phyloP scores from a whole-genome alignment of 345 rosid species.

The Aurinia saxatilis region DNA sequence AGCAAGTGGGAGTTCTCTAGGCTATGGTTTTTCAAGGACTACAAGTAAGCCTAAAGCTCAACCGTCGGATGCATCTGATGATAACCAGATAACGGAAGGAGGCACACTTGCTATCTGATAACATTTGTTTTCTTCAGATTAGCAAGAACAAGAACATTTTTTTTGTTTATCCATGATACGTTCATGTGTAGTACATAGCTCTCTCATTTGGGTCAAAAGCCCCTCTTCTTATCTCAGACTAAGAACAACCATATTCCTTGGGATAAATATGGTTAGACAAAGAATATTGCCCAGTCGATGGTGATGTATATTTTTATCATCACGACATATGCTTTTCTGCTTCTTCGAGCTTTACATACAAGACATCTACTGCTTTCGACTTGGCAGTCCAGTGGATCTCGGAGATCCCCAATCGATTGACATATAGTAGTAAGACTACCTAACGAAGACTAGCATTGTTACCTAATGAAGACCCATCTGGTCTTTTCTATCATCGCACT shows the following conservation, averaged over 20 bases:
- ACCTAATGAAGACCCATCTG: constrained; percentile 38
- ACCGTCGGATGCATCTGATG: constrained; percentile 59
- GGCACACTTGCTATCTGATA: constrained; percentile 68
- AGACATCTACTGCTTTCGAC: too few species aligned
- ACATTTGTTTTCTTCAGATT: neutral
- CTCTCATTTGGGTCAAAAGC: neutral
- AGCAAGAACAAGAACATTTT: neutral
- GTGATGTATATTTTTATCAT: too few species aligned
- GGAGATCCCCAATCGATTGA: too few species aligned
- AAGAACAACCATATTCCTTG: neutral
- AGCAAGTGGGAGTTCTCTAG: constrained; percentile 88
- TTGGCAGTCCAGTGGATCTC: too few species aligned
- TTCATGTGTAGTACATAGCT: neutral
- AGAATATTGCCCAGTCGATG: too few species aligned
- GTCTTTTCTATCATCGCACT: constrained; percentile 32
- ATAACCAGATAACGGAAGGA: constrained; percentile 52
- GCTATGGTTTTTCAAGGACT: constrained; percentile 80
- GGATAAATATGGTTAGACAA: too few species aligned
- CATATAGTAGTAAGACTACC: too few species aligned
- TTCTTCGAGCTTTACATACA: too few species aligned
- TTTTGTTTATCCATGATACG: neutral
- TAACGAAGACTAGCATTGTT: constrained; percentile 35
- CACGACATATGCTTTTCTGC: too few species aligned
- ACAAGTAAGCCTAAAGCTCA: constrained; percentile 50
- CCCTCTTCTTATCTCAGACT: neutral